Evolutionary conservation across 2,329 filamentous ascomycete species (phyloP), one percentile per base, ranked within the genome.

Genomic region (Xylariomycetidae sp.): DNA sequence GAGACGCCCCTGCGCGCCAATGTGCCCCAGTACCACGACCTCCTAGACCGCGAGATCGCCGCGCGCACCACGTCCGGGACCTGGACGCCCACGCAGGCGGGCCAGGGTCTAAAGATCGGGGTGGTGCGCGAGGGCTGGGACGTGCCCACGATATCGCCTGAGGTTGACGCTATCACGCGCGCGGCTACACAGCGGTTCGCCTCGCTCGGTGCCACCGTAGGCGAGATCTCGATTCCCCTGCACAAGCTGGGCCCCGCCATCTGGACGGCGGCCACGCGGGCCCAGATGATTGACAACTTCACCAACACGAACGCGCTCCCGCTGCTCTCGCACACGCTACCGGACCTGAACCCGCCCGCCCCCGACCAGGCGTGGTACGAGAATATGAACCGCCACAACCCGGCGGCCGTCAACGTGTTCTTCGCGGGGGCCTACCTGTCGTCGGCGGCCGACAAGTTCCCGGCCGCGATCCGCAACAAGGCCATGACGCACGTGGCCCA

Each of bases 191-290:
- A 53, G 15, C 58, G 48, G 15, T 66, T 71, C 41, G 41, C 44
- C 11, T 41, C 52, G 9, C 56, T 66, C 10, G 69, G 69, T 4
- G 69, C 67, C 3, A 44, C 52, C 3, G 66, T 73, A 7, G 44
- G 55, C 12, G 62, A 70, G 15, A 50, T 72, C 3, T 67, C 62
- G 2, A 51, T 72, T 4, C 69, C 70, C 2, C 56, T 71, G 45
- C 71, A 76, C 46, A 42, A 53, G 12, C 46, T 61, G 11, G 70
- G 63, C 0, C 59, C 66, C 0, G 51, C 62, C 0, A 65, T 75
- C 40, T 74, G 70, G 68, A 70, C 70, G 2, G 62, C 60, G 2
- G 51, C 54, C 2, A 60, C 57, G 10, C 46, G 56, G 4, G 40
- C 48, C 17, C 48, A 54, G 11, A 58, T 63, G 45, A 49, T 54